Conservation (phyloP, 2,329 filamentous ascomycete species). For the Ophiocordyceps camponoti-floridani region DNA sequence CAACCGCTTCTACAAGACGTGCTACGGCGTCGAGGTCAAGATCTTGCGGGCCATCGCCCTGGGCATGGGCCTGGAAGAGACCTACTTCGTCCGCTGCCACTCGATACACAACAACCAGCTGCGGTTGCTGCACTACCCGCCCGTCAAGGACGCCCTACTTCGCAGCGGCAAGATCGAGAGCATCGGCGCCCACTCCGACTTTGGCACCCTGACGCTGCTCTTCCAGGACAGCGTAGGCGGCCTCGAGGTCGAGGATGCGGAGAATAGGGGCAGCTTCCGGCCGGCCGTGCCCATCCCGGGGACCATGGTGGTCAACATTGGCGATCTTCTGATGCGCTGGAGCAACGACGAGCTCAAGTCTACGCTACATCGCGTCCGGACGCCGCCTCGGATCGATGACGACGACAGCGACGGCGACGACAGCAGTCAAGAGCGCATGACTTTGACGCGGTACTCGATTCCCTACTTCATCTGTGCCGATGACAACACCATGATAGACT, state of each 20-base stretch:
- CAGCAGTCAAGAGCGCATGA: constrained; percentile 17
- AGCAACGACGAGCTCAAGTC: constrained; percentile 18
- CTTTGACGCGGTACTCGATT: constrained; percentile 36
- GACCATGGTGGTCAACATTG: constrained; percentile 19
- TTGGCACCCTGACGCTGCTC: constrained; percentile 25
- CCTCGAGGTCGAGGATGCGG: constrained; percentile 24
- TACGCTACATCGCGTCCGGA: constrained; percentile 22
- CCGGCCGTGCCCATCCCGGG: constrained; percentile 10
- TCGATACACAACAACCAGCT: constrained; percentile 38
- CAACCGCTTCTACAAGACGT: constrained; percentile 46
- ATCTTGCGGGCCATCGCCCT: constrained; percentile 63
- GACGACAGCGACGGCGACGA: constrained; percentile 5
- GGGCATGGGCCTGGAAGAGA: constrained; percentile 47
- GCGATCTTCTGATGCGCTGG: constrained; percentile 20
- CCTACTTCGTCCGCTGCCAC: constrained; percentile 51
- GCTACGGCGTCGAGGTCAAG: constrained; percentile 51
- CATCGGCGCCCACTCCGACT: constrained; percentile 14
- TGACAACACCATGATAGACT: constrained; percentile 29
- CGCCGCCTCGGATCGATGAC: constrained; percentile 11
- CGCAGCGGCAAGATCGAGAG: constrained; percentile 7
- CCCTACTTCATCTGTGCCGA: constrained; percentile 39
- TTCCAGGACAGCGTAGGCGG: constrained; percentile 26
- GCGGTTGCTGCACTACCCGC: constrained; percentile 35
- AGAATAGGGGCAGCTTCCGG: constrained; percentile 16
- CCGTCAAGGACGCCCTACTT: constrained; percentile 11